Base-by-base conservation (phyloP, 2,329 filamentous ascomycete species). In the Colletotrichum plurivorum region DNA sequence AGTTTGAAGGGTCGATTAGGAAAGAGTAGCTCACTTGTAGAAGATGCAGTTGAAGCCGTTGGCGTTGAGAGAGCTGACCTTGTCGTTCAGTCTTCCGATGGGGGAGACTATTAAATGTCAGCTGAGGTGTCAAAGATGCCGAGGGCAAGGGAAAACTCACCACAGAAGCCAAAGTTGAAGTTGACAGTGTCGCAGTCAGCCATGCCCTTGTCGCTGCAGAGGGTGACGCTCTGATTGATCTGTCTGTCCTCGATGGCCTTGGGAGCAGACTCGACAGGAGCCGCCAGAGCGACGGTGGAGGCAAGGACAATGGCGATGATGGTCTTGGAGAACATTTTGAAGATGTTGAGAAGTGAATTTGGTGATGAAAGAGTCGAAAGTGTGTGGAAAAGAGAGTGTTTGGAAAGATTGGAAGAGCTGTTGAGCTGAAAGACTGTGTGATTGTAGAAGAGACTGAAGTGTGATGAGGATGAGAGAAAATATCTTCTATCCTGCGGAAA, bases 131-230 rank as follows among this genome's bases (percentile, higher is more conserved):
- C n/a, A n/a, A n/a, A n/a, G n/a, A n/a, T n/a, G n/a, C n/a, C n/a
- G n/a, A n/a, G n/a, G n/a, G n/a, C n/a, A n/a, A n/a, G n/a, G n/a
- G n/a, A n/a, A n/a, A n/a, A n/a, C n/a, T 27, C 20, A 59, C 63
- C 63, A 43, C 63, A 67, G 56, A 67, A 61, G 20, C 63, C 63
- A 41, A 61, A 67, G 63, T 60, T 61, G 49, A 67, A 67, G 43
- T 67, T 61, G 49, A 67, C 22, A 7, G 56, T 61, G 27, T 67
- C 63, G 51, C 56, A 61, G 25, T 67, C 63, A n/a, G 49, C 51
- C 53, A 58, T 58, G 22, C 49, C 62, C 54, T 64, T 59, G 62
- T 64, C 55, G 22, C 62, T 64, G 53, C 62, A 64, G 18, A 64
- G 27, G 25, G 53, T 59, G 54, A 64, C 62, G 25, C 43, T 51